Base-by-base conservation (phyloP, 1,284 basidiomycete genomes). In the Volvariella surrecta region DNA sequence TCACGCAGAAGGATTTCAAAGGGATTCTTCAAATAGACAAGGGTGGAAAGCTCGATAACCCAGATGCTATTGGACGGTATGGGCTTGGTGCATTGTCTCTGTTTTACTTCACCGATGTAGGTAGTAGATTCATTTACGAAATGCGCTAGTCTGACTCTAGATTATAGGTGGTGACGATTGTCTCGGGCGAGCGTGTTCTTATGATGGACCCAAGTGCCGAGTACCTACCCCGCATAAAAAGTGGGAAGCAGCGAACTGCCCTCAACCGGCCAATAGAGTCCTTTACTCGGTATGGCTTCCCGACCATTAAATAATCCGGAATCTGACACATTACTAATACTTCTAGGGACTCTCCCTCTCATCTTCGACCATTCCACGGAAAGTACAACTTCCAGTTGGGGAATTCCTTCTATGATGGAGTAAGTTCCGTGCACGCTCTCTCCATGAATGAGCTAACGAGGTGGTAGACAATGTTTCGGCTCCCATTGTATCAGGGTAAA, bases 31-130 rank as follows among this genome's bases (percentile, higher is more conserved):
- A 54, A 13, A 64, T 70, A 2, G 69, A 70, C 2, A 53, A 62
- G 8, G 71, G 72, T 4, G 67, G 70, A 0, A 74, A 76, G 50
- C 50, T 52, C 10, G 58, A 48, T 1, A 52, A 51, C 16, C 50
- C 47, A 0, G 61, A 63, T 41, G 65, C 58, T 2, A 73, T 74
- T 41, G 73, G 73, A 1, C 66, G 67, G 30, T 76, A 73, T 55
- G 73, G 73, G 2, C 57, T 70, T 9, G 73, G 73, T 4, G 65
- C 70, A 4, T 56, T 74, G 6, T 66, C 68, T 0, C 66, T 73
- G 59, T 76, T 69, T 43, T 68, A 73, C 46, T 63, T 74, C 39
- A 65, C 67, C 1, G 71, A 74, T 55, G 71, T 71, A 45, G 28
- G 59, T 48, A n/a, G 24, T 6, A 28, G 11, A 28, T 11, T 28